A percentile compares a stretch with the other conserved stretches of the same genome.
phyloP scores from a whole-genome alignment of 768 basidiomycete genomes.

The Tricholoma bakamatsutake region DNA sequence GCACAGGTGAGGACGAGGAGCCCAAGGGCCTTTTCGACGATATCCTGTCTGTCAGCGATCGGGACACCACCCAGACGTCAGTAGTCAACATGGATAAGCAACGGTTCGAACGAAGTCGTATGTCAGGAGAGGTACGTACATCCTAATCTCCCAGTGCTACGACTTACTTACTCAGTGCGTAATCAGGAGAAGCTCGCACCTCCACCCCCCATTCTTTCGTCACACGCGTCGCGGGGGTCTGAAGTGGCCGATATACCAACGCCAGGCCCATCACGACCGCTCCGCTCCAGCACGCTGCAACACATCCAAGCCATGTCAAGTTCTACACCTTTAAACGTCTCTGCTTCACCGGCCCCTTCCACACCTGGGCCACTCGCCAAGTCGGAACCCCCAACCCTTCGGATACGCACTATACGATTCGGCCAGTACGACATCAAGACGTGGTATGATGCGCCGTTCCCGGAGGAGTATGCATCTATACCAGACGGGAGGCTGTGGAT shows the following conservation, averaged over 20 bases:
- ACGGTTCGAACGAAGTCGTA: slow-evolving; percentile 67
- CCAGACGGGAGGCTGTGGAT: slow-evolving; percentile 93
- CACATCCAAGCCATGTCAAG: slow-evolving; percentile 30
- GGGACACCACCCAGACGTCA: slow-evolving; percentile 65
- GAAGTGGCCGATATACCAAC: slow-evolving; percentile 22
- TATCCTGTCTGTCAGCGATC: slow-evolving; percentile 58
- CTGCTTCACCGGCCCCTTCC: slow-evolving; percentile 30
- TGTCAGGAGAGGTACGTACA: slow-evolving; percentile 67
- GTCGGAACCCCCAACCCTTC: slow-evolving; percentile 37
- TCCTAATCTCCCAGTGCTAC: slow-evolving; percentile 7
- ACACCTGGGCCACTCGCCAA: slow-evolving; percentile 30
- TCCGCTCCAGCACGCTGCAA: slow-evolving; percentile 52
- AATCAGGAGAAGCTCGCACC: slow-evolving; percentile 46
- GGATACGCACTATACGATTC: slow-evolving; percentile 86
- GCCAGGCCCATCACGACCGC: slow-evolving; percentile 53
- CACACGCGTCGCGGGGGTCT: slow-evolving; percentile 17
- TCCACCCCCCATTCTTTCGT: slow-evolving; percentile 31
- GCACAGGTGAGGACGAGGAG: slow-evolving; percentile 54
- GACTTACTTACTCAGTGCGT: slow-evolving; percentile 3
- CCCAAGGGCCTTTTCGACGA: slow-evolving; percentile 78
- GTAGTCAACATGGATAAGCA: slow-evolving; percentile 57
- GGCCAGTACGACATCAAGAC: slow-evolving; percentile 92
- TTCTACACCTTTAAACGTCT: slow-evolving; percentile 37
- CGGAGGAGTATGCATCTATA: slow-evolving; percentile 91
- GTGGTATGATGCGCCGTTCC: slow-evolving; percentile 99